Base-by-base conservation (phyloP, 2,329 filamentous ascomycete genomes). In the Fusarium fujikuroi region DNA sequence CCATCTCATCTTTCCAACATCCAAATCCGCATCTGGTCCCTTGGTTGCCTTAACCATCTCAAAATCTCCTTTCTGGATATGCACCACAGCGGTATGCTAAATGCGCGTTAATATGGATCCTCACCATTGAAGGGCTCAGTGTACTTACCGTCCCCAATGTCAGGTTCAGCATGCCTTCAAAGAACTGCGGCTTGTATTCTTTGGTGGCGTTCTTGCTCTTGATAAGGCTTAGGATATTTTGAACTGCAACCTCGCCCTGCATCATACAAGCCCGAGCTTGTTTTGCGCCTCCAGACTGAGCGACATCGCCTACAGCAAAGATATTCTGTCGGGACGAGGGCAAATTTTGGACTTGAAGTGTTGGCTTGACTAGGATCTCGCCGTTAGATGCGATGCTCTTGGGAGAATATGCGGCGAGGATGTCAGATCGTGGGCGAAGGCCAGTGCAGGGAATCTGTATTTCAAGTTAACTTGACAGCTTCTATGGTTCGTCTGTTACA, bases 381-480 rank as follows among this genome's bases (percentile, higher is more conserved):
- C 67, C 71, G 1, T 28, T 73, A 0, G 62, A 7, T 1, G 60
- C 54, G 0, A 75, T 69, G 1, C 73, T 75, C 8, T 64, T 47
- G 0, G 63, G 63, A 0, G 67, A 57, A 15, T 52, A 54, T 0
- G 21, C 2, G 1, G 36, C 18, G 0, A 75, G 4, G 1, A 75
- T 19, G 2, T 62, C 58, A 2, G 73, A 71, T 21, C 60, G 63
- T 11, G 73, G 73, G 0, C 54, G 67, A 0, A 72, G 59, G 1
- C 73, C 73, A 7, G 67, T 75, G 10, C 73, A 75, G 2, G 61
- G 73, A 10, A 75, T 74, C 73, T 75, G 5, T 0, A 14, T 1
- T 3, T 2, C 4, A 28, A 5, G n/a, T 52, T 3, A 42, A 3
- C 0, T n/a, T 14, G 10, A 2, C 5, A 18, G 10, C 3, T 14